Base-by-base conservation (phyloP, 768 basidiomycete species). In the Agaricus blazei region DNA sequence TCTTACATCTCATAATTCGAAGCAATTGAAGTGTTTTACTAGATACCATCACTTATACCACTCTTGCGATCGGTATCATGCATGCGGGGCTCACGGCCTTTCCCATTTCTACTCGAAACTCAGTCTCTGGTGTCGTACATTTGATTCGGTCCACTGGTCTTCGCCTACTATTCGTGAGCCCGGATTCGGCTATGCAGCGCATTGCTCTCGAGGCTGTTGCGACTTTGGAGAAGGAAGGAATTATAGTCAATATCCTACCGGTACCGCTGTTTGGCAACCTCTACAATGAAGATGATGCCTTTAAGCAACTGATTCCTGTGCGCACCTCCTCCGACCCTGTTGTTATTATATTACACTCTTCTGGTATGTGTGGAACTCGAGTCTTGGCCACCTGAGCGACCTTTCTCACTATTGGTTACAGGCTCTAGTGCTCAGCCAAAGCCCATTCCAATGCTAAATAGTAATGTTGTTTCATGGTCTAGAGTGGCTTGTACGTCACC, bases 61-160 rank as follows among this genome's bases (percentile, higher is more conserved):
- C 70, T 4, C 52, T 65, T 12, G 55, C 62, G 28, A 60, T 68
- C 4, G 74, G 75, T 5, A 66, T 78, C 45, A 63, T 75, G 2
- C 62, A 71, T 9, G 74, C 76, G 5, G 77, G 75, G n/a, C 69
- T 67, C 51, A 58, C 57, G 6, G 62, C 68, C 1, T 71, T 73
- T 41, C 67, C 73, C 8, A 63, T 75, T 6, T 75, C 75, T 6
- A 66, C 73, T 3, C 70, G 75, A 57, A 81, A 79, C 62, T 78
- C 77, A 0, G 67, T 74, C 0, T 63, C 71, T 9, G 79, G 77
- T 4, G 70, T 76, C 23, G 76, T 75, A 0, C 72, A 79, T 58
- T 67, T 82, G 26, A 65, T 79, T 57, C 60, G 63, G 28, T 60
- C 56, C 19, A 61, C 58, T 14, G 45, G 48, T 5, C 62, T 59